A percentile compares a stretch with the other conserved stretches of the same genome.
phyloP scores from a whole-genome alignment of 768 basidiomycete genomes.

The Tricholoma furcatifolium region DNA sequence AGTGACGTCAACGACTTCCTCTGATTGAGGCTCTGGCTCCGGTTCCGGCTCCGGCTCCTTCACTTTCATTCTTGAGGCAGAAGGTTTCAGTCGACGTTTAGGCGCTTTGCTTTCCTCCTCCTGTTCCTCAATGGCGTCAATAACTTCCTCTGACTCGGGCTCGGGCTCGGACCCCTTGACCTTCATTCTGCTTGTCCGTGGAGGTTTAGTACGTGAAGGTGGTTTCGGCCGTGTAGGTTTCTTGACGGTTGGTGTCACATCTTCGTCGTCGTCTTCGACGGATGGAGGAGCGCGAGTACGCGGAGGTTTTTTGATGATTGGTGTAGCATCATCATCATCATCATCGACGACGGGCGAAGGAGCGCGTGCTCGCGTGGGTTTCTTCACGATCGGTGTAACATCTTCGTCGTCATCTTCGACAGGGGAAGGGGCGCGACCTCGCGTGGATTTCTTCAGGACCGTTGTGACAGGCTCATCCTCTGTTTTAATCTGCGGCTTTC shows the following conservation, averaged over 20 bases:
- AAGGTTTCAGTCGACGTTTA: too few species aligned
- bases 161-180: constrained; percentile 1
- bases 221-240: constrained; percentile 13
- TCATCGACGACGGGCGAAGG: too few species aligned
- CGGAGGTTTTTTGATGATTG: too few species aligned
- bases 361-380: too few species aligned
- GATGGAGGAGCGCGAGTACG: constrained; percentile 1
- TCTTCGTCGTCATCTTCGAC: constrained; percentile 5
- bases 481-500: constrained; percentile 16
- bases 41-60: too few species aligned
- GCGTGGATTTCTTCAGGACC: constrained; percentile 9
- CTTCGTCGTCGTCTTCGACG: constrained; percentile 8
- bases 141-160: constrained; percentile 3
- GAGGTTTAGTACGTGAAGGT: constrained; percentile 1
- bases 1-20: too few species aligned
- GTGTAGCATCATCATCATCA: too few species aligned
- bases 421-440: constrained; percentile 3
- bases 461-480: constrained; percentile 13
- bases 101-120: too few species aligned
- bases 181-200: constrained; percentile 9
- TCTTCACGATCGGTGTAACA: constrained; percentile 3
- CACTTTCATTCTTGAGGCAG: too few species aligned
- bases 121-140: neutral
- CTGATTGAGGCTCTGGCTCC: too few species aligned
- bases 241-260: constrained; percentile 7